phyloP scores from a whole-genome alignment of 2,329 filamentous ascomycete genomes.

The Penicillium sclerotigenum region DNA sequence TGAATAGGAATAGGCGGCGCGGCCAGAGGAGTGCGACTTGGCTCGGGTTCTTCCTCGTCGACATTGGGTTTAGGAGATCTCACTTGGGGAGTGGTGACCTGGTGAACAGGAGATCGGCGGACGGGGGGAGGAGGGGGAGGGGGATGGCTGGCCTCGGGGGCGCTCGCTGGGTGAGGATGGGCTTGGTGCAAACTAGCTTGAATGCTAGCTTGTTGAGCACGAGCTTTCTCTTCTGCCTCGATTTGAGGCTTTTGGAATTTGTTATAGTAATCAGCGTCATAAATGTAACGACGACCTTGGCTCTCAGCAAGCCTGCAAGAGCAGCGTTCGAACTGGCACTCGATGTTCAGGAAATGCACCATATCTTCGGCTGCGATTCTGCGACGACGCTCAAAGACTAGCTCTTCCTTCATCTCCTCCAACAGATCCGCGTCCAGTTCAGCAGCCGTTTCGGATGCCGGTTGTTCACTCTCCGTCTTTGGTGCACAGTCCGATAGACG shows the following conservation, averaged over 20 bases:
- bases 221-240: slow-evolving; percentile 12
- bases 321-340: slow-evolving; percentile 50
- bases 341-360: slow-evolving; percentile 50
- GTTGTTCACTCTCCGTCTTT: slow-evolving; percentile 23
- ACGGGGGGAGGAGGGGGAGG: slow-evolving; percentile 1
- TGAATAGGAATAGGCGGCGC: slow-evolving; percentile 16
- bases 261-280: slow-evolving; percentile 36
- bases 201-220: slow-evolving; percentile 5
- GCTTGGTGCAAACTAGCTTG: not conserved
- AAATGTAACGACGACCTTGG: slow-evolving; percentile 39
- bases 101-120: slow-evolving; percentile 2
- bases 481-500: slow-evolving; percentile 33
- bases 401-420: slow-evolving; percentile 46
- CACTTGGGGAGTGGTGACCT: not conserved
- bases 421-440: slow-evolving; percentile 45
- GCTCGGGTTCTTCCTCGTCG: slow-evolving; percentile 8
- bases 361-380: slow-evolving; percentile 56
- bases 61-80: not conserved
- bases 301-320: slow-evolving; percentile 47
- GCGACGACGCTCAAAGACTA: slow-evolving; percentile 50
- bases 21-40: slow-evolving; percentile 18
- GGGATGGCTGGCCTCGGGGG: slow-evolving; percentile 1
- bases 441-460: slow-evolving; percentile 23
- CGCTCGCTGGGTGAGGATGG: not conserved
- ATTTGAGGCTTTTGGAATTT: slow-evolving; percentile 22